Percentiles rank a stretch among this genome's conserved stretches.
Evolutionary conservation across 192 early-diverging fungal genomes (phyloP).

Genomic region (Dispira parvispora): DNA sequence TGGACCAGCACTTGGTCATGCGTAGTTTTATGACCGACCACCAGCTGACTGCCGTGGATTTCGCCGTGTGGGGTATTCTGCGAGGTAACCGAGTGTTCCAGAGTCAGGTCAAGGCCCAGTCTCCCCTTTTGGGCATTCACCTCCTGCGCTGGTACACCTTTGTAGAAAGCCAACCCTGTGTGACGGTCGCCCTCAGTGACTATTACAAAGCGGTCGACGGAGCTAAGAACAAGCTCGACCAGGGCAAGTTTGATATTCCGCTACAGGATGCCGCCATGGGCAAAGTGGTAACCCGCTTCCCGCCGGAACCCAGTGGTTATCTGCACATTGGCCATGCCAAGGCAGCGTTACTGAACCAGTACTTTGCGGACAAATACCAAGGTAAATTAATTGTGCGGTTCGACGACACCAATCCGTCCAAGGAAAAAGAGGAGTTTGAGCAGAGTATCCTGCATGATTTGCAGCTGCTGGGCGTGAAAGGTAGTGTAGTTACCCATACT

Average conservation of each 20-base stretch:
- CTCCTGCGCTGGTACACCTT: constrained; percentile 70
- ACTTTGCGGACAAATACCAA: constrained; percentile 79
- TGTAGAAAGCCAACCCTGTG: constrained; percentile 40
- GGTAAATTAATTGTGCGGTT: constrained; percentile 92
- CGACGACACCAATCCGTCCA: constrained; percentile 95
- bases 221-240: constrained; percentile 38
- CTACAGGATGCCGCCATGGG: constrained; percentile 65
- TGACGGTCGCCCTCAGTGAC: constrained; percentile 24
- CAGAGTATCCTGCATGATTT: constrained; percentile 90
- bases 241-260: constrained; percentile 86
- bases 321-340: constrained; percentile 99
- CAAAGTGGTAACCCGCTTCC: constrained; percentile 92
- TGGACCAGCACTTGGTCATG: constrained; percentile 72
- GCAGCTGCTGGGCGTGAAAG: constrained; percentile 64
- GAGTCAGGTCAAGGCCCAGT: constrained; percentile 53
- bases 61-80: constrained; percentile 75
- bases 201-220: not conserved
- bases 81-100: constrained; percentile 63
- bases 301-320: constrained; percentile 96
- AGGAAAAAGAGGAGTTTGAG: constrained; percentile 96
- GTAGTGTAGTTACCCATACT: constrained; percentile 66
- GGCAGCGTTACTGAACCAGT: constrained; percentile 93
- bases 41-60: constrained; percentile 57
- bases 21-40: constrained; percentile 72
- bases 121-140: constrained; percentile 43